Percentiles rank a stretch among this genome's conserved stretches.
These are phyloP conservation scores for Penicillium sp. DNA, from an alignment of 2,329 filamentous ascomycete genomes.

Conservation along the genomic window DNA sequence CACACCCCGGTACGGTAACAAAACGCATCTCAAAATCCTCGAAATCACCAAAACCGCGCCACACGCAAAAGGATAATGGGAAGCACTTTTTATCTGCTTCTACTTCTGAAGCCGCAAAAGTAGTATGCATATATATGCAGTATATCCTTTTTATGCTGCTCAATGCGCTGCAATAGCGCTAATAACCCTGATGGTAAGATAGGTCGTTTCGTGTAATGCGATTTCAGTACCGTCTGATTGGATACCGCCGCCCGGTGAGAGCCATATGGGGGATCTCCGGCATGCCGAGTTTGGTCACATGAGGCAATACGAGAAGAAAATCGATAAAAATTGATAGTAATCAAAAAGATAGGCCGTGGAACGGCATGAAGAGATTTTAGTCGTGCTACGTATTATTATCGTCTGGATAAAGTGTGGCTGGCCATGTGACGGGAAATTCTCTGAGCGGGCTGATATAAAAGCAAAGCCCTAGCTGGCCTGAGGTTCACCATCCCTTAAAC, in stretches of 20 bases:
- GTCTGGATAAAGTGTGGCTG: too few species aligned
- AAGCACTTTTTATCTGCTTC: constrained; percentile 22
- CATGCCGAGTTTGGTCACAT: neutral
- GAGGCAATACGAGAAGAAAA: neutral
- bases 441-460: neutral
- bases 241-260: neutral
- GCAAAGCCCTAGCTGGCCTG: neutral
- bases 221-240: neutral
- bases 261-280: neutral
- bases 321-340: too few species aligned
- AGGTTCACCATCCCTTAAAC: too few species aligned
- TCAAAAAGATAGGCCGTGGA: too few species aligned
- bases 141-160: neutral
- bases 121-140: neutral
- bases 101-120: constrained; percentile 18
- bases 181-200: neutral
- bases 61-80: constrained; percentile 26
- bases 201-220: neutral
- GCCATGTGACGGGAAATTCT: neutral
- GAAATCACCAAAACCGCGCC: neutral
- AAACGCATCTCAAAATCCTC: constrained; percentile 8
- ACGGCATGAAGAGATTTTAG: neutral
- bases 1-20: constrained; percentile 14
- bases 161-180: neutral
- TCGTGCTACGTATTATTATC: neutral